These are phyloP conservation scores for Gossypium sturtianum DNA, from an alignment of 345 rosid species.

Conservation along the genomic window DNA sequence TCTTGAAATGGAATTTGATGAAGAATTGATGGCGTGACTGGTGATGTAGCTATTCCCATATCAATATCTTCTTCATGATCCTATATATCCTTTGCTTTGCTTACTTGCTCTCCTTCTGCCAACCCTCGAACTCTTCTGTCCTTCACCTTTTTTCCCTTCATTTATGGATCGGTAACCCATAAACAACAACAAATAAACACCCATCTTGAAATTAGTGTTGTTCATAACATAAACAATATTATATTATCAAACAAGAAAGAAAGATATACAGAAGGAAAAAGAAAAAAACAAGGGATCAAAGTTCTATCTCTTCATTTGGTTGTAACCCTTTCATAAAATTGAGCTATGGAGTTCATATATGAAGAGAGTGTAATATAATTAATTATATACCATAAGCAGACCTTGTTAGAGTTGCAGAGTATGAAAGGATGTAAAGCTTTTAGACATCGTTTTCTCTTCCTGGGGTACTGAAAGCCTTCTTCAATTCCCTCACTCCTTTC, in stretches of 20 bases:
- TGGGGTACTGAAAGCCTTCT: slow-evolving; percentile 39
- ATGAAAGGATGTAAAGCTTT: slow-evolving; percentile 43
- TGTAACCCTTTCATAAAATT: slow-evolving; percentile 10
- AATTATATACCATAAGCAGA: slow-evolving; percentile 7
- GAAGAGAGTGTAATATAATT: not conserved
- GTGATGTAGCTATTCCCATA: slow-evolving; percentile 68
- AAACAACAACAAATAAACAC: slow-evolving; percentile 19
- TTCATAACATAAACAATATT: slow-evolving; percentile 2
- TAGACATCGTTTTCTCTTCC: slow-evolving; percentile 55
- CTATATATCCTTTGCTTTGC: not conserved
- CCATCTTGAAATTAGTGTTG: slow-evolving; percentile 7
- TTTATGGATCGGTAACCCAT: slow-evolving; percentile 24
- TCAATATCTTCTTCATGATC: slow-evolving; percentile 39
- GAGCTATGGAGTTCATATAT: slow-evolving; percentile 17
- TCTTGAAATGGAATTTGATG: slow-evolving; percentile 10
- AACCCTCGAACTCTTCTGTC: not conserved
- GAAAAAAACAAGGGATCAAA: slow-evolving; percentile 2
- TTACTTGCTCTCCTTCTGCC: not conserved
- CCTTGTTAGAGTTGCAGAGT: slow-evolving; percentile 49
- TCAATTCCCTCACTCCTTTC: slow-evolving; percentile 12
- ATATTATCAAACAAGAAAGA: not conserved
- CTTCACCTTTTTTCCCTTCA: slow-evolving; percentile 8
- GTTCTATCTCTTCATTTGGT: not conserved
- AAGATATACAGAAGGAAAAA: not conserved
- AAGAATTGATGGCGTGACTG: slow-evolving; percentile 19